Conservation (phyloP, 2,329 filamentous ascomycete species). For the Fusarium oligoseptatum region DNA sequence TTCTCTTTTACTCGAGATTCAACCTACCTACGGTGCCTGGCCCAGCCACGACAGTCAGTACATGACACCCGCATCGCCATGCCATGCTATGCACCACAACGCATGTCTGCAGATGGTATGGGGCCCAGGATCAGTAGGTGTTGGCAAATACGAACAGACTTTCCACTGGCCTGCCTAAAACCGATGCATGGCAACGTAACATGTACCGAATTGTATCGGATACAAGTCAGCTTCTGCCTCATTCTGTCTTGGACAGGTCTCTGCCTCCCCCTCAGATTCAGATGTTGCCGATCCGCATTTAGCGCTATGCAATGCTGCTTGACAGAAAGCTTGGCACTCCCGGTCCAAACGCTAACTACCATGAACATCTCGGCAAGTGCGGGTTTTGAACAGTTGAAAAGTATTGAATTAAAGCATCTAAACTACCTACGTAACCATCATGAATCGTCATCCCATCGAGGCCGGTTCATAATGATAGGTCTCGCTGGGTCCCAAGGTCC, state of each 20-base stretch:
- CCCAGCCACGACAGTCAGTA: not conserved
- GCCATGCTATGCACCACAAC: not conserved
- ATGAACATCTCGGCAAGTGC: constrained; percentile 3
- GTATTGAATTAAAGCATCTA: not conserved
- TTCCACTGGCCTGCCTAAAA: not conserved
- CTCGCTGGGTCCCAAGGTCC: constrained; percentile 97
- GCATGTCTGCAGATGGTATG: not conserved
- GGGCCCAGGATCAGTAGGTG: not conserved
- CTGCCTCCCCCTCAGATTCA: not conserved
- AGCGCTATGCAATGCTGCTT: not conserved
- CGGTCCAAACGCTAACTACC: not conserved
- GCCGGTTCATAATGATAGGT: constrained; percentile 82
- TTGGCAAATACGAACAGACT: constrained; percentile 3
- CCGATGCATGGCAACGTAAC: constrained; percentile 3
- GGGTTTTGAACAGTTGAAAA: not conserved
- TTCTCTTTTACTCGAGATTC: not conserved
- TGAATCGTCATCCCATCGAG: constrained; percentile 62
- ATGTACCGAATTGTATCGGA: not conserved
- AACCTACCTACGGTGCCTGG: not conserved
- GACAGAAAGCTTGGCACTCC: constrained; percentile 17
- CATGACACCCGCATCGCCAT: constrained; percentile 3
- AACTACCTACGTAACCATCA: constrained; percentile 8
- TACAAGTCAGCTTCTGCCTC: not conserved
- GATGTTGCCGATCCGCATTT: not conserved
- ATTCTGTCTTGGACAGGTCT: not conserved